Evolutionary conservation across 306 rosid genomes (phyloP), one percentile per base, ranked within the genome.

Genomic region (Cucurbita pepo): DNA sequence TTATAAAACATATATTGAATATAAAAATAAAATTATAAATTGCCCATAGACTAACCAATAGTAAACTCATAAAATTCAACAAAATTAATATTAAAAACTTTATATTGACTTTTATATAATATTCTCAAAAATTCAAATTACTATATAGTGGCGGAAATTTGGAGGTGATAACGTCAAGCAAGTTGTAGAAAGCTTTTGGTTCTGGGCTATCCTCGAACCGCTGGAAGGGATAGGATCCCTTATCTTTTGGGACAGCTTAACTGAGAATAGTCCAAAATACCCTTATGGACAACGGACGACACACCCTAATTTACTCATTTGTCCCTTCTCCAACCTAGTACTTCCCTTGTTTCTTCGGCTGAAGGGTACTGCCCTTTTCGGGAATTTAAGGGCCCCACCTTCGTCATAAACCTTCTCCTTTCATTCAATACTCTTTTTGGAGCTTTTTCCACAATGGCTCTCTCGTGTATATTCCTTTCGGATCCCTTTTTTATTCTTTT

Each of bases 191-290:
- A 40, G 71, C 9, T 34, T 21, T 10, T 61, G 67, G 22, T 34
- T 30, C 47, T 37, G 47, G 0, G 3, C 13, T 10, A 41, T 64
- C 52, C 52, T 64, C 50, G 71, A 64, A 64, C n/a, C 50, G 71
- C 36, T 19, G 6, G 71, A 64, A 64, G 52, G 71, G 71, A 64
- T 64, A 64, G 71, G 71, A 64, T 64, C 66, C 66, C 66, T 34
- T 60, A 30, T 60, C 66, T 60, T 60, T 34, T 30, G 43, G 44
- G 66, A 7, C 45, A 60, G 2, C 43, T 60, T 34, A 30, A 14
- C 18, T 6, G 0, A 0, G 66, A 60, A 60, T 34, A 60, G 19
- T 60, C 66, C 66, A 12, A 34, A 60, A 34, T 60, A 19, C 66
- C 66, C 19, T 60, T 60, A 12, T 1, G 0, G 0, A 6, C 58